Base-by-base conservation (phyloP, 441 rosid genomes). In the Brassica hybrid region DNA sequence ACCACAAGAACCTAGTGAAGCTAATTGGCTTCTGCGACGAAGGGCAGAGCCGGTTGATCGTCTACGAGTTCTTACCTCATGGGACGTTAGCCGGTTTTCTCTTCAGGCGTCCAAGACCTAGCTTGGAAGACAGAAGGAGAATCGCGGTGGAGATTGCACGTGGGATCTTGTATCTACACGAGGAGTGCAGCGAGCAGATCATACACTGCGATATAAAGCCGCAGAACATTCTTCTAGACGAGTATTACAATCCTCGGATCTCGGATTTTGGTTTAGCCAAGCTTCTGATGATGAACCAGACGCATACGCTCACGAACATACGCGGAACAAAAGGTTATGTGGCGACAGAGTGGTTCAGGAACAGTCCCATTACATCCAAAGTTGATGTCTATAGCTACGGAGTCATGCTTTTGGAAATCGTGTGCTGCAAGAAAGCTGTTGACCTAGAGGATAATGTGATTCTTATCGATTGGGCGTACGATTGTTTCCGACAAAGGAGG, bases 311-410 rank as follows among this genome's bases (percentile, higher is more conserved):
- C 0, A 85, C 87, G 0, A 78, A 67, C 6, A 77, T 82, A 0
- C 83, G 88, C 2, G 86, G 86, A 27, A 84, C 86, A 0, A 82
- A 67, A 63, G 88, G 88, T 3, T 87, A 85, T 19, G 76, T 85
- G 0, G 84, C 85, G 1, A 70, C 82, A 0, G 88, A 85, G 14
- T 85, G 90, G 90, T 85, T 82, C 45, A 77, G 77, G 65, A 85
- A 79, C 23, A 17, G 80, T 54, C 85, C 89, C 3, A 65, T 89
- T 34, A 85, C 90, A 3, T 82, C 64, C 21, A 85, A 88, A 65
- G 91, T 89, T 0, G 92, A 91, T 38, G 84, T 85, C 2, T 87
- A 85, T 79, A 86, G 90, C 81, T 88, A 85, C 13, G 89, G 94
- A 12, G 79, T 85, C 13, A 21, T 86, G 79, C 63, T 86, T 77